phyloP scores from a whole-genome alignment of 306 rosid genomes.

The Carpinus viminea region DNA sequence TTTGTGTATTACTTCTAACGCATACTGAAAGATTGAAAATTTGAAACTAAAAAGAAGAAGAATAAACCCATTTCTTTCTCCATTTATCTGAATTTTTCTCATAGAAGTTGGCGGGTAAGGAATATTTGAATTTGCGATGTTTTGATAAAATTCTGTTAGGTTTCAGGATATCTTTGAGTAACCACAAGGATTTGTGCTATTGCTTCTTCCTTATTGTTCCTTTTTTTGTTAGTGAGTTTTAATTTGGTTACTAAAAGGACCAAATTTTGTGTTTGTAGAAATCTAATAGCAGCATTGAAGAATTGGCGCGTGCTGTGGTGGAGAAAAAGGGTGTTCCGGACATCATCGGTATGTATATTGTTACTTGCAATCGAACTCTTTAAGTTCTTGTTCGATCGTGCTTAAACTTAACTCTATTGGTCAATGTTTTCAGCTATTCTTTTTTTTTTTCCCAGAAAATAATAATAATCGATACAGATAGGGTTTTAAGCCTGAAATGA shows the following conservation, averaged over 20 bases:
- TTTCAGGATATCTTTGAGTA: background rate
- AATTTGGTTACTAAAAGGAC: background rate
- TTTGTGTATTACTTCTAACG: too few species aligned
- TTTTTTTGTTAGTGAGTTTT: background rate
- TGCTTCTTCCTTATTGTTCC: background rate
- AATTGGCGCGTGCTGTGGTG: slow-evolving; percentile 55
- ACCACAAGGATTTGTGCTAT: background rate
- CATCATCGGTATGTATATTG: slow-evolving; percentile 42
- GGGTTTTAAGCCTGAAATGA: background rate
- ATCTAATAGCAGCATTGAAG: slow-evolving; percentile 54
- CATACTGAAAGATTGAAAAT: too few species aligned
- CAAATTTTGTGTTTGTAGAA: slow-evolving; percentile 29
- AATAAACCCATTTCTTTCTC: too few species aligned
- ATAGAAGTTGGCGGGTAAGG: background rate
- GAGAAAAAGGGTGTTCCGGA: slow-evolving; percentile 67
- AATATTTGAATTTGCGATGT: background rate
- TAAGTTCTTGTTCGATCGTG: background rate
- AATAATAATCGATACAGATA: background rate
- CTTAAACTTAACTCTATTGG: background rate
- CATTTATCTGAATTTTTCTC: background rate
- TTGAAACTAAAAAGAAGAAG: too few species aligned
- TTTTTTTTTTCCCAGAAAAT: background rate
- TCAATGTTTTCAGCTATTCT: background rate
- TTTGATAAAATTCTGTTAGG: background rate
- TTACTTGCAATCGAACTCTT: background rate